phyloP scores from a whole-genome alignment of 164 flowering plant species.

The Kingdonia uniflora region DNA sequence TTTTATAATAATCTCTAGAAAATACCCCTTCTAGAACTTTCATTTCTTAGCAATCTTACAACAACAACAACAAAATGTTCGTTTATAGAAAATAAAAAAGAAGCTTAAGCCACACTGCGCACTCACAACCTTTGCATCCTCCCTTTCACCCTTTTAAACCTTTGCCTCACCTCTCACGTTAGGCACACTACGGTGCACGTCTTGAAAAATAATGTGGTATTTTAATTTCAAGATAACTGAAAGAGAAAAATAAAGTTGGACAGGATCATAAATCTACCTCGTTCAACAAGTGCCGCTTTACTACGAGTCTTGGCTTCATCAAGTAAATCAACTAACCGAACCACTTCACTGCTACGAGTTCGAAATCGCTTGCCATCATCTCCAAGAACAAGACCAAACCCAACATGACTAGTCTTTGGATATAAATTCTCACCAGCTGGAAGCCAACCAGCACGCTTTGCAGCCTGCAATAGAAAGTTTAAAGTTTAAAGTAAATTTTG shows the following conservation, averaged over 20 bases:
- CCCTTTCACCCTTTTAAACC: too few species aligned
- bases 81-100: too few species aligned
- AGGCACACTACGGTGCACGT: too few species aligned
- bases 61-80: too few species aligned
- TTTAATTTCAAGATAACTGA: too few species aligned
- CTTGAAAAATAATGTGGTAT: too few species aligned
- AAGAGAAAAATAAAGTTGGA: background rate
- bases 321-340: conserved; percentile 80
- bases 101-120: too few species aligned
- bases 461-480: conserved; percentile 47
- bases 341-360: conserved; percentile 77
- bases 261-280: conserved; percentile 35
- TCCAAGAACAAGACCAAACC: conserved; percentile 96
- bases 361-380: conserved; percentile 94
- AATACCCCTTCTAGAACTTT: too few species aligned
- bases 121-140: too few species aligned
- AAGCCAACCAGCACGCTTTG: conserved; percentile 86
- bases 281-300: conserved; percentile 54
- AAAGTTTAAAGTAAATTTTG: background rate
- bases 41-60: too few species aligned
- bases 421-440: conserved; percentile 38
- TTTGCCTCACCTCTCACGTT: too few species aligned
- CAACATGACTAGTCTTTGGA: conserved; percentile 82
- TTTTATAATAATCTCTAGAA: too few species aligned
- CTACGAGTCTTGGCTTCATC: conserved; percentile 93